A percentile compares a stretch with the other conserved stretches of the same genome.
Evolutionary conservation across 345 rosid species (phyloP).

Genomic region (Reutealis trisperma): DNA sequence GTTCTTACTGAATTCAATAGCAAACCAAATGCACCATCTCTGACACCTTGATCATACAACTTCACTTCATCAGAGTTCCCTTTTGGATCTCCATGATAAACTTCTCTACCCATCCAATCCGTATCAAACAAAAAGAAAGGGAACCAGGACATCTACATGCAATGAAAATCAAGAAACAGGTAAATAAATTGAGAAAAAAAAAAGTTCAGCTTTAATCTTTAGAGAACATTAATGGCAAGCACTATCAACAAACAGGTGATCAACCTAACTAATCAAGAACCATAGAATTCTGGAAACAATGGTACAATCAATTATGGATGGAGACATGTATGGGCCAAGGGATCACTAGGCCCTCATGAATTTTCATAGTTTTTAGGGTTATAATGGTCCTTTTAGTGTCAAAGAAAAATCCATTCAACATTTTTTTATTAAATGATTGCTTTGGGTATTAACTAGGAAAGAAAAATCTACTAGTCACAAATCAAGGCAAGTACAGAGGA

Average conservation of each 20-base stretch:
- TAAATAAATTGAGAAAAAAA: background rate
- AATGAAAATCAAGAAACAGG: slow-evolving; percentile 12
- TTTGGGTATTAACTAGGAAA: too few relatives aligned
- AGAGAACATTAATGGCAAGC: background rate
- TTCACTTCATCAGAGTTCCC: slow-evolving; percentile 52
- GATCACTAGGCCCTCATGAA: too few relatives aligned
- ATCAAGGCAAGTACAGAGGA: too few relatives aligned
- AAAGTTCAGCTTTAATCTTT: slow-evolving; percentile 10
- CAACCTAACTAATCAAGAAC: background rate
- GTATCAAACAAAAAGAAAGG: slow-evolving; percentile 97
- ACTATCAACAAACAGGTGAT: background rate
- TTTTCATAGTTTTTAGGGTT: too few relatives aligned
- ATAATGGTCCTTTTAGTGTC: too few relatives aligned
- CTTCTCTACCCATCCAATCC: slow-evolving; percentile 99
- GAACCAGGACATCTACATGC: slow-evolving; percentile 92
- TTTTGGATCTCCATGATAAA: slow-evolving; percentile 88
- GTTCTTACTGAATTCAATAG: slow-evolving; percentile 98
- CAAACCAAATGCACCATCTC: slow-evolving; percentile 99
- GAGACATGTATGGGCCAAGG: too few relatives aligned
- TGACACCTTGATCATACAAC: slow-evolving; percentile 82
- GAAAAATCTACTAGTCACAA: too few relatives aligned
- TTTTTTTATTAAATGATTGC: too few relatives aligned
- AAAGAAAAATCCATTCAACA: too few relatives aligned
- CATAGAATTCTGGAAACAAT: background rate
- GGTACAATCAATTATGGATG: too few relatives aligned